These are phyloP conservation scores for Aureobasidium sp. DNA, from an alignment of 2,329 filamentous ascomycete species.

Conservation along the genomic window DNA sequence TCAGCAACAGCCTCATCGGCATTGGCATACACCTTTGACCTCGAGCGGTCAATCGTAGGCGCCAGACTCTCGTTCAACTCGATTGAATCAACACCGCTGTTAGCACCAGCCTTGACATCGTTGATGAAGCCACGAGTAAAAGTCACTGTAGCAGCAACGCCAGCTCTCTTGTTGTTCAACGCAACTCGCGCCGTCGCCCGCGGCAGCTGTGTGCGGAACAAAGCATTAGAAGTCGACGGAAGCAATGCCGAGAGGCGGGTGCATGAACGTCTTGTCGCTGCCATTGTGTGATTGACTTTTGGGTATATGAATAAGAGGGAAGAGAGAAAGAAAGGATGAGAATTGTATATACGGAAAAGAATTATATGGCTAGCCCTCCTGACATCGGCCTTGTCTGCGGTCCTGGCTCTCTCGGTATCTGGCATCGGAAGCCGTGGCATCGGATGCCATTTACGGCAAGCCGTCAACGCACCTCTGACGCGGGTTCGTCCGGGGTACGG, in stretches of 20 bases:
- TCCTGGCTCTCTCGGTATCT: neutral
- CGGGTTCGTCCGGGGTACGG: slow-evolving; percentile 6
- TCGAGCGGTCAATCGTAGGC: slow-evolving; percentile 19
- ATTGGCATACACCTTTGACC: slow-evolving; percentile 30
- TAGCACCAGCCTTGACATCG: neutral
- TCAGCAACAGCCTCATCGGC: slow-evolving; percentile 44
- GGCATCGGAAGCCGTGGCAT: neutral
- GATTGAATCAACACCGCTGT: neutral
- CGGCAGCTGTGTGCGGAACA: slow-evolving; percentile 1
- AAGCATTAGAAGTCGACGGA: slow-evolving; percentile 1
- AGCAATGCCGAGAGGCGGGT: slow-evolving; percentile 10
- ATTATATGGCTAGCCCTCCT: neutral
- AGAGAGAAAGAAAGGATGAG: neutral
- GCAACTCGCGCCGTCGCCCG: neutral
- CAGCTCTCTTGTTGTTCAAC: neutral
- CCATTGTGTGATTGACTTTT: neutral
- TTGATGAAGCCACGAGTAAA: slow-evolving; percentile 8
- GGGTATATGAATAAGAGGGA: neutral
- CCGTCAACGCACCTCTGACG: neutral
- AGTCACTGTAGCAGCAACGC: neutral
- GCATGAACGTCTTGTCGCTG: slow-evolving; percentile 12
- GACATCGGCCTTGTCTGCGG: neutral
- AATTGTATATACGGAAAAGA: neutral
- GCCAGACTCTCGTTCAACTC: slow-evolving; percentile 6
- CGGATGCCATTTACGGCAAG: slow-evolving; percentile 2